Conservation (phyloP, 192 early-diverging fungal species). For the Kickxella alabastrina region DNA sequence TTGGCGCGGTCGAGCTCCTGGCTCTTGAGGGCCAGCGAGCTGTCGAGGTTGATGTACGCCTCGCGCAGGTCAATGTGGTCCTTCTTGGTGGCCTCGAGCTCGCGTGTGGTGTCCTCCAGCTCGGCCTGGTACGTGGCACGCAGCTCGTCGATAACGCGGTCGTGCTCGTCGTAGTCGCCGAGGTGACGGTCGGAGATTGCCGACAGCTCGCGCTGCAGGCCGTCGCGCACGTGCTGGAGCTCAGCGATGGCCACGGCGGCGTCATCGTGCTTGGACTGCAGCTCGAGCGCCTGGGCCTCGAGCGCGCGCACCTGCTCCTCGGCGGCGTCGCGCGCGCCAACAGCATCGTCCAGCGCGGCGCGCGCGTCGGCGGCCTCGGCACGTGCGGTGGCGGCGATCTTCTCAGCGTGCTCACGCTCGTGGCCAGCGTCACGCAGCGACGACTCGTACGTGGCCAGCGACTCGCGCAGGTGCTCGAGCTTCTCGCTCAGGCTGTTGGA, state of each 20-base stretch:
- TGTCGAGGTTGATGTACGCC: constrained; percentile 63
- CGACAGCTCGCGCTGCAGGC: constrained; percentile 73
- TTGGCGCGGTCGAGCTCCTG: constrained; percentile 68
- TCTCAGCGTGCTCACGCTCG: constrained; percentile 70
- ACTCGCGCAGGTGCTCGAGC: constrained; percentile 41
- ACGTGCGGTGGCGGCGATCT: constrained; percentile 61
- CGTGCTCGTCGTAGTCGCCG: constrained; percentile 73
- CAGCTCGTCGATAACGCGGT: constrained; percentile 64
- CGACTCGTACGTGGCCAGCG: constrained; percentile 62
- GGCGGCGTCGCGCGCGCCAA: constrained; percentile 56
- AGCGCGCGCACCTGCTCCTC: constrained; percentile 64
- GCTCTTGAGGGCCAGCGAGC: constrained; percentile 60
- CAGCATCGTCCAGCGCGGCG: constrained; percentile 59
- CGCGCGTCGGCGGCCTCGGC: constrained; percentile 69
- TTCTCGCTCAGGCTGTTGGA: constrained; percentile 31
- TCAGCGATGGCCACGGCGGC: constrained; percentile 67
- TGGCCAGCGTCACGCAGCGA: constrained; percentile 57
- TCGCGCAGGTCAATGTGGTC: constrained; percentile 66
- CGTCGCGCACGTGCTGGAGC: constrained; percentile 62
- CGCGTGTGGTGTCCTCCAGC: constrained; percentile 70
- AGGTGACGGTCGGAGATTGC: constrained; percentile 66
- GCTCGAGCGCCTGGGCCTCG: constrained; percentile 67
- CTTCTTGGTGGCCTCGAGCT: constrained; percentile 73
- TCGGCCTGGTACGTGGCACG: constrained; percentile 84
- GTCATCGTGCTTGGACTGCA: constrained; percentile 76